A percentile compares a stretch with the other conserved stretches of the same genome.
Evolutionary conservation across 2,329 filamentous ascomycete genomes (phyloP).

Genomic region (Pestalotiopsis sp.): DNA sequence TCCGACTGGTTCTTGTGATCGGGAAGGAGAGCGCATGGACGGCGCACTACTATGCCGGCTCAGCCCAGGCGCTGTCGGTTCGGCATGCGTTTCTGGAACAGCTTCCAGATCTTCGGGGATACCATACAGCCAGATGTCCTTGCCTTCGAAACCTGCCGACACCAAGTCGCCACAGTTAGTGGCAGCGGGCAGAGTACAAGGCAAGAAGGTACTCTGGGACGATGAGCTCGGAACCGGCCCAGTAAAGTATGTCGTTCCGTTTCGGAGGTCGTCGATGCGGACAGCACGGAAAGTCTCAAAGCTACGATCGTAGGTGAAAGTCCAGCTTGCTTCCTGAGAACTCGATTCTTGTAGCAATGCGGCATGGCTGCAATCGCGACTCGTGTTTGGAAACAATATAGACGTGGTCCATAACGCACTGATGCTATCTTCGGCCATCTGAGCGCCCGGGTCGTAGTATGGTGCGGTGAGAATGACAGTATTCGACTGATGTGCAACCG

Average conservation of each 20-base stretch:
- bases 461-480: conserved; percentile 80
- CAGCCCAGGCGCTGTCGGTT: conserved; percentile 28
- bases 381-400: conserved; percentile 82
- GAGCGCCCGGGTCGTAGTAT: conserved; percentile 73
- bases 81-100: conserved; percentile 45
- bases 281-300: conserved; percentile 80
- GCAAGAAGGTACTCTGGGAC: conserved; percentile 62
- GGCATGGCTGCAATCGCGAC: conserved; percentile 76
- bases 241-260: conserved; percentile 79
- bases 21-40: conserved; percentile 40
- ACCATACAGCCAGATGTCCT: conserved; percentile 78
- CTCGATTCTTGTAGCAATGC: conserved; percentile 66
- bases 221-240: conserved; percentile 61
- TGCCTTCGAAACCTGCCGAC: conserved; percentile 72
- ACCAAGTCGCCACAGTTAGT: conserved; percentile 73
- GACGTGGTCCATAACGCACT: conserved; percentile 84
- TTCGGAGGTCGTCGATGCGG: conserved; percentile 72
- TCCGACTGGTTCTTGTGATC: conserved; percentile 37
- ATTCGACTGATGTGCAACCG: conserved; percentile 64
- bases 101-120: conserved; percentile 74
- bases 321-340: conserved; percentile 71
- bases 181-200: conserved; percentile 70
- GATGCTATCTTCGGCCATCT: conserved; percentile 67
- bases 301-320: conserved; percentile 76
- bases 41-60: conserved; percentile 44